Evolutionary conservation across 2,329 filamentous ascomycete genomes (phyloP).

Genomic region (Claviceps cyperi): DNA sequence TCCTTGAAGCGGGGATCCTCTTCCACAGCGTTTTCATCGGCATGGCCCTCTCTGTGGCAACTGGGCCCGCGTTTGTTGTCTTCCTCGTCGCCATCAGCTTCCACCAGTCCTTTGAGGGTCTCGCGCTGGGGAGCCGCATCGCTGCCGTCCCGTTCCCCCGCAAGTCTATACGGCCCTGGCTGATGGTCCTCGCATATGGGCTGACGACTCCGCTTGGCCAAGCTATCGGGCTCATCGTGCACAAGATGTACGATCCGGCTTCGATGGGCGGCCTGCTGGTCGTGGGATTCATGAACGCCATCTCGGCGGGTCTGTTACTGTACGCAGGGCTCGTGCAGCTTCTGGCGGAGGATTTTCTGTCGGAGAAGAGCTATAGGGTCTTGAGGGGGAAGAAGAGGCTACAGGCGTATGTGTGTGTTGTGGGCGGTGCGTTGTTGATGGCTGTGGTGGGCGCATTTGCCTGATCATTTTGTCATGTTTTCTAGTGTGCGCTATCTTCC

Average conservation of each 20-base stretch:
- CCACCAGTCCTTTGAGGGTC: slow-evolving; percentile 79
- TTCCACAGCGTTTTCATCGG: slow-evolving; percentile 81
- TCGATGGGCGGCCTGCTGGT: slow-evolving; percentile 55
- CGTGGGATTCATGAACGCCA: slow-evolving; percentile 78
- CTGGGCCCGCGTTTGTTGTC: slow-evolving; percentile 64
- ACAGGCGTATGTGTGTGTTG: slow-evolving; percentile 48
- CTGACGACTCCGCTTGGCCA: slow-evolving; percentile 70
- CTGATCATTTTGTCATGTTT: slow-evolving; percentile 16
- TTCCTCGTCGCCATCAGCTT: slow-evolving; percentile 70
- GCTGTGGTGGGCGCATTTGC: slow-evolving; percentile 60
- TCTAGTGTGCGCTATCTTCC: background rate
- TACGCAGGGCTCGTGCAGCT: slow-evolving; percentile 77
- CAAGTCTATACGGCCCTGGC: slow-evolving; percentile 62
- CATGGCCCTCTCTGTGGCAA: slow-evolving; percentile 72
- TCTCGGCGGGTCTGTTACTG: slow-evolving; percentile 64
- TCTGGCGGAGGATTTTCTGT: slow-evolving; percentile 70
- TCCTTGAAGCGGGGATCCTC: slow-evolving; percentile 70
- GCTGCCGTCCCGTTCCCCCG: slow-evolving; percentile 67
- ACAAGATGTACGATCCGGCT: slow-evolving; percentile 67
- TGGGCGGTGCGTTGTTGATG: slow-evolving; percentile 53
- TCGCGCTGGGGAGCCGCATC: slow-evolving; percentile 74
- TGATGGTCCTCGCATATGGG: slow-evolving; percentile 67
- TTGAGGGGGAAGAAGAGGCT: slow-evolving; percentile 47
- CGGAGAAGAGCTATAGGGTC: slow-evolving; percentile 57
- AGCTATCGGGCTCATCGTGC: slow-evolving; percentile 63